phyloP scores from a whole-genome alignment of 1,284 basidiomycete species.

The Trametes pubescens region DNA sequence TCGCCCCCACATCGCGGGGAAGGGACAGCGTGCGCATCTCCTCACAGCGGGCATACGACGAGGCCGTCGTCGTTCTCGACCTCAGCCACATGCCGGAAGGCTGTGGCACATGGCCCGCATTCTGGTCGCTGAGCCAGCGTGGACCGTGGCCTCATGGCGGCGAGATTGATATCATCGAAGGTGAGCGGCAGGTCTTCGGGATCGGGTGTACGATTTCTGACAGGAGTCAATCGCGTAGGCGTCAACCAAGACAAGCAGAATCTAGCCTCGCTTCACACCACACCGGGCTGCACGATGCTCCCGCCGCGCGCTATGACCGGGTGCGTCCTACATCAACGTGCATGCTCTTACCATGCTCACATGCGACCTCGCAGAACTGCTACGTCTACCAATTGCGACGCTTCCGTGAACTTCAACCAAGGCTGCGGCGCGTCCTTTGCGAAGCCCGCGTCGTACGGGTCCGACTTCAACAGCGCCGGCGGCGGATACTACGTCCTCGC shows the following conservation, averaged over 20 bases:
- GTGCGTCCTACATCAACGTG: conserved; percentile 42
- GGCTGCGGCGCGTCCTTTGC: conserved; percentile 67
- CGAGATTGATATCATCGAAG: conserved; percentile 61
- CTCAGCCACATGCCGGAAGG: conserved; percentile 63
- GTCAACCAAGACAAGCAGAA: conserved; percentile 55
- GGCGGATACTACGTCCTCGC: conserved; percentile 62
- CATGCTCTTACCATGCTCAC: conserved; percentile 1
- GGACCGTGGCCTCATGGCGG: conserved; percentile 65
- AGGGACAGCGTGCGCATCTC: conserved; percentile 60
- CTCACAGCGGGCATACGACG: conserved; percentile 52
- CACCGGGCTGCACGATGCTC: conserved; percentile 54
- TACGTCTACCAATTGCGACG: conserved; percentile 57
- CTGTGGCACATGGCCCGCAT: conserved; percentile 71
- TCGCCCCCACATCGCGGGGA: conserved; percentile 49
- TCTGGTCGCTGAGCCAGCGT: conserved; percentile 63
- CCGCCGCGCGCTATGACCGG: conserved; percentile 50
- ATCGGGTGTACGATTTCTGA: background rate
- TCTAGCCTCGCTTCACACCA: conserved; percentile 63
- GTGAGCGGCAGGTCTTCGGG: conserved; percentile 25
- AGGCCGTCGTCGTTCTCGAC: conserved; percentile 58
- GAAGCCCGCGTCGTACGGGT: conserved; percentile 55
- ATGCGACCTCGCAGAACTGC: conserved; percentile 38
- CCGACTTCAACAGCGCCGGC: conserved; percentile 55
- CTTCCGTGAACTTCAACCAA: conserved; percentile 58
- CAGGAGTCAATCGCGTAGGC: conserved; percentile 38